Conservation (phyloP, 768 basidiomycete genomes). For the Mycena floridula region DNA sequence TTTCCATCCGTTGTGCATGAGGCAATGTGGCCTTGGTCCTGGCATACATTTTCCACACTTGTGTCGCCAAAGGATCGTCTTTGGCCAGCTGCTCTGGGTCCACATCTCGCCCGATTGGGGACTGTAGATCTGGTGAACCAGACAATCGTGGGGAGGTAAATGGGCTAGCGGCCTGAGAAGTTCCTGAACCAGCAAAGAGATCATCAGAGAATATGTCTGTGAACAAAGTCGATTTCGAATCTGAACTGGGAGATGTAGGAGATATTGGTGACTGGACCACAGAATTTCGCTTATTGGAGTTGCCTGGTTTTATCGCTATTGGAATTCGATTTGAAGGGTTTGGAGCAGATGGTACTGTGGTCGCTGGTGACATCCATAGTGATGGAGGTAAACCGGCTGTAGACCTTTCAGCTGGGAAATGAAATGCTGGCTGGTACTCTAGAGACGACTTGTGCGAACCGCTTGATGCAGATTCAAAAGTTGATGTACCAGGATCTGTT, state of each 20-base stretch:
- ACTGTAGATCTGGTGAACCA: conserved; percentile 62
- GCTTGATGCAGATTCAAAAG: conserved; percentile 2
- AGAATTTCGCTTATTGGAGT: conserved; percentile 26
- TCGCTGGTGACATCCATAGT: conserved; percentile 77
- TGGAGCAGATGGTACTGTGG: conserved; percentile 35
- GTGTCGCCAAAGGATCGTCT: conserved; percentile 89
- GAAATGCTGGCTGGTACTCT: conserved; percentile 16
- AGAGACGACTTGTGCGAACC: conserved; percentile 4
- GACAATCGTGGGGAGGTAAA: conserved; percentile 63
- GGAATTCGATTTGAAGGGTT: conserved; percentile 31
- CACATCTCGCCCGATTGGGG: conserved; percentile 31
- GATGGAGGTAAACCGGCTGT: conserved; percentile 61
- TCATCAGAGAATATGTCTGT: conserved; percentile 69
- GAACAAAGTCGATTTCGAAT: conserved; percentile 59
- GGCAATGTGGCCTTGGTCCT: conserved; percentile 85
- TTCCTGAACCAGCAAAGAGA: conserved; percentile 35
- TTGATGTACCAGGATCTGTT: not conserved
- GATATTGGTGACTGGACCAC: conserved; percentile 36
- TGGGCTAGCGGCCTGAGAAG: conserved; percentile 40
- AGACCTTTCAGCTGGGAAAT: conserved; percentile 41
- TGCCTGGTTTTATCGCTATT: too few species aligned
- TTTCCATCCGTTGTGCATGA: conserved; percentile 95
- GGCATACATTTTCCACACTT: conserved; percentile 97
- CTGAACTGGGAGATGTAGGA: conserved; percentile 37
- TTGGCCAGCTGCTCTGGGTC: conserved; percentile 66